phyloP scores from a whole-genome alignment of 495 filamentous ascomycete species.

The Daldinia decipiens region DNA sequence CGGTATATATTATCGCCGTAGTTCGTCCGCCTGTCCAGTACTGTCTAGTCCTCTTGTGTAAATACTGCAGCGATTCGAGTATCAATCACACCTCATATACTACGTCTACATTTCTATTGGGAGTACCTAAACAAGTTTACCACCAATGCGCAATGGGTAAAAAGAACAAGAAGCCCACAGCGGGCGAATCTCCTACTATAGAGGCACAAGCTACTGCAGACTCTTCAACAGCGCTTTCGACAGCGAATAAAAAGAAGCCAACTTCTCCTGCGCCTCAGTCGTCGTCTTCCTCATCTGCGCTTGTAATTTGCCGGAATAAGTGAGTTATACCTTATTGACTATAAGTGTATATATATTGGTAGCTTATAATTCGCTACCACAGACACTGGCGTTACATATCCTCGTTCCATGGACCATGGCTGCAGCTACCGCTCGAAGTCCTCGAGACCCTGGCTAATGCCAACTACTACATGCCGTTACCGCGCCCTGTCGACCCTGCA shows the following conservation, averaged over 20 bases:
- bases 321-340: constrained; percentile 49
- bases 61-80: constrained; percentile 2
- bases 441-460: constrained; percentile 79
- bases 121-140: constrained; percentile 24
- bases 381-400: constrained; percentile 88
- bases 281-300: constrained; percentile 61
- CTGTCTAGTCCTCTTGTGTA: background rate
- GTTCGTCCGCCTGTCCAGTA: constrained; percentile 12
- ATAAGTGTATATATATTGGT: constrained; percentile 17
- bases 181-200: constrained; percentile 43
- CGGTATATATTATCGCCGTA: constrained; percentile 19
- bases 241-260: constrained; percentile 42
- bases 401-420: constrained; percentile 84
- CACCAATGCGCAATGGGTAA: constrained; percentile 53
- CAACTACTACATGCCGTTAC: constrained; percentile 79
- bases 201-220: constrained; percentile 39
- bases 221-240: constrained; percentile 26
- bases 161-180: constrained; percentile 58
- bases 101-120: constrained; percentile 17
- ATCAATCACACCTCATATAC: constrained; percentile 22
- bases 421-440: constrained; percentile 84
- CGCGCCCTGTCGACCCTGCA: constrained; percentile 79
- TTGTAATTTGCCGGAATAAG: constrained; percentile 80
- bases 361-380: constrained; percentile 18
- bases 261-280: constrained; percentile 53